Percentiles rank a stretch among this genome's conserved stretches.
Conservation (phyloP, 2,329 filamentous ascomycete genomes). For the Stemphylium lycopersici region DNA sequence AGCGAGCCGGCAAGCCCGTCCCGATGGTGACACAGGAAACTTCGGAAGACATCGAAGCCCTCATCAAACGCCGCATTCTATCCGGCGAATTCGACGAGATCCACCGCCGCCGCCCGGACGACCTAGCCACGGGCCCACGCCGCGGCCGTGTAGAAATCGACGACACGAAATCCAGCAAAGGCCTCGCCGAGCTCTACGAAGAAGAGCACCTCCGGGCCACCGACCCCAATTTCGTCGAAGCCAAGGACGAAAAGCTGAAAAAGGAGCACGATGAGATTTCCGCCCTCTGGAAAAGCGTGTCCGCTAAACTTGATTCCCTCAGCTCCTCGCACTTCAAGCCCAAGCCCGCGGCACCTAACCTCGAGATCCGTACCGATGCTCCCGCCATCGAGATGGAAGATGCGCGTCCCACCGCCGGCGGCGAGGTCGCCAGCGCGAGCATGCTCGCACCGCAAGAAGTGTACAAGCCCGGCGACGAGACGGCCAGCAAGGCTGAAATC, state of each 20-base stretch:
- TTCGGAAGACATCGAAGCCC: slow-evolving; percentile 86
- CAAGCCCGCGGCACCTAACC: slow-evolving; percentile 77
- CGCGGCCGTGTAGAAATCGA: slow-evolving; percentile 81
- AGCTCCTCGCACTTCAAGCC: slow-evolving; percentile 96
- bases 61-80: slow-evolving; percentile 92
- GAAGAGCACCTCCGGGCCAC: slow-evolving; percentile 81
- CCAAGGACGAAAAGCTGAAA: slow-evolving; percentile 79
- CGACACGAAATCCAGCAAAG: slow-evolving; percentile 84
- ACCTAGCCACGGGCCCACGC: slow-evolving; percentile 67
- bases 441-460: slow-evolving; percentile 93
- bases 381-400: slow-evolving; percentile 96
- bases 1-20: slow-evolving; percentile 91
- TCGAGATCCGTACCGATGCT: slow-evolving; percentile 88
- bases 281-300: slow-evolving; percentile 80
- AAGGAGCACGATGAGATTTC: slow-evolving; percentile 85
- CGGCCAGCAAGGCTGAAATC: slow-evolving; percentile 70
- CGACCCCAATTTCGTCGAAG: slow-evolving; percentile 81
- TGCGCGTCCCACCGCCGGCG: slow-evolving; percentile 82
- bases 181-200: slow-evolving; percentile 92
- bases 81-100: slow-evolving; percentile 93
- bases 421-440: slow-evolving; percentile 70
- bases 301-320: slow-evolving; percentile 81
- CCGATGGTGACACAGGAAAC: slow-evolving; percentile 92
- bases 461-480: slow-evolving; percentile 76
- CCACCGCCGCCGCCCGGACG: slow-evolving; percentile 77